phyloP scores from a whole-genome alignment of 2,329 filamentous ascomycete genomes.

The Colletotrichum kahawae region DNA sequence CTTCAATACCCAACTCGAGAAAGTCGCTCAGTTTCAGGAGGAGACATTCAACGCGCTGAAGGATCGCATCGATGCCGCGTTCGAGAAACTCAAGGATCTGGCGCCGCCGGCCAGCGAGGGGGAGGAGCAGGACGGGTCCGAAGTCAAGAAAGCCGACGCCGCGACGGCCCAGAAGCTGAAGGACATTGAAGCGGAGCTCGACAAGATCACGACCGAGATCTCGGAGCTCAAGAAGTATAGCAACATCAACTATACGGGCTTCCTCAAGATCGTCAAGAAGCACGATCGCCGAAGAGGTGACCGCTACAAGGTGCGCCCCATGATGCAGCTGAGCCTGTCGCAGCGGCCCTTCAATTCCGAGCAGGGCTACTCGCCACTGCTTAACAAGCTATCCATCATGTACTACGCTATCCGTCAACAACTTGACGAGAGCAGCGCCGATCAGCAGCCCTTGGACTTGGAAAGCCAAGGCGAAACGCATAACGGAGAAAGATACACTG shows the following conservation, averaged over 20 bases:
- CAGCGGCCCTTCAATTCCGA: constrained; percentile 94
- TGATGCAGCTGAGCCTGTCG: constrained; percentile 90
- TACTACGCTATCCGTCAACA: constrained; percentile 93
- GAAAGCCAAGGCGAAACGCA: constrained; percentile 61
- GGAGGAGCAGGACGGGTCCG: constrained; percentile 27
- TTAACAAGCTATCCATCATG: constrained; percentile 92
- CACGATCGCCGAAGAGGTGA: constrained; percentile 92
- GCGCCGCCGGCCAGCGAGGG: constrained; percentile 50
- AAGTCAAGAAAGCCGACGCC: constrained; percentile 56
- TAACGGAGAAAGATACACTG: constrained; percentile 77
- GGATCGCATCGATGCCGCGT: constrained; percentile 58
- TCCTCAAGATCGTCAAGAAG: constrained; percentile 98
- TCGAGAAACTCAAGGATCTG: constrained; percentile 79
- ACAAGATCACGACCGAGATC: constrained; percentile 86
- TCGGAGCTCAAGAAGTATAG: constrained; percentile 95
- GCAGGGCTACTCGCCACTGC: constrained; percentile 81
- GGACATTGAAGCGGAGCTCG: constrained; percentile 79
- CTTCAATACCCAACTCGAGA: constrained; percentile 92
- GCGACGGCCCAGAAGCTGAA: constrained; percentile 60
- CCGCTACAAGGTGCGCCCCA: constrained; percentile 85
- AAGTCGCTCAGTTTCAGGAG: constrained; percentile 89
- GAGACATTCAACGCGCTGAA: constrained; percentile 69
- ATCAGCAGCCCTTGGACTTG: constrained; percentile 45
- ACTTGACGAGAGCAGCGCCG: constrained; percentile 62
- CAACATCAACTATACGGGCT: constrained; percentile 95